These are phyloP conservation scores for Myxozyma neglecta DNA, from an alignment of 805 yeast species.

Conservation along the genomic window DNA sequence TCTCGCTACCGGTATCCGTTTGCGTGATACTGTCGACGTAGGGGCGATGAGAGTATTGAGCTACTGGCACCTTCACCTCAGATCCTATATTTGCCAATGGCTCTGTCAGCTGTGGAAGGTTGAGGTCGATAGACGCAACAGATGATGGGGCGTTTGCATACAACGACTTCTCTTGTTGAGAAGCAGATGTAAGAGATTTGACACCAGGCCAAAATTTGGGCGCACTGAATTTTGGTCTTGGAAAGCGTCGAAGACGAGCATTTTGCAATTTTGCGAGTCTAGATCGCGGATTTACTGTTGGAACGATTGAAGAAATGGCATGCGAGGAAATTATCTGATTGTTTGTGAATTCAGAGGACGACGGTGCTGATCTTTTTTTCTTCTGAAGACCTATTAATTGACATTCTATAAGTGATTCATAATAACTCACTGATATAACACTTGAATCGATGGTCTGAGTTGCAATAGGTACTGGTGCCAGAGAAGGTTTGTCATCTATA, in stretches of 20 bases:
- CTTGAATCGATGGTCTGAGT: too few relatives aligned
- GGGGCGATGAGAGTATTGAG: background rate
- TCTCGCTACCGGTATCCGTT: background rate
- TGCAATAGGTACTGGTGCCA: too few relatives aligned
- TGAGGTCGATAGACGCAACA: background rate
- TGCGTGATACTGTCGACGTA: slow-evolving; percentile 25
- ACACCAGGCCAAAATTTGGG: slow-evolving; percentile 14
- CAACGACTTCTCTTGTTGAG: background rate
- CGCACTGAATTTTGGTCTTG: slow-evolving; percentile 1
- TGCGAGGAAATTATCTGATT: background rate
- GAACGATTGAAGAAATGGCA: background rate
- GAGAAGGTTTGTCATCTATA: too few relatives aligned
- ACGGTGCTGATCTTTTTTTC: background rate
- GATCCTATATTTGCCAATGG: background rate
- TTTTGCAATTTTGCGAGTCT: slow-evolving; percentile 1
- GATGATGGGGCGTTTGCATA: background rate
- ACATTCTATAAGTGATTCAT: background rate
- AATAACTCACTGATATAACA: background rate
- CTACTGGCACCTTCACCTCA: background rate
- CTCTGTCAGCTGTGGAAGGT: background rate
- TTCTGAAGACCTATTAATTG: background rate
- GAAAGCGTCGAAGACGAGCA: background rate
- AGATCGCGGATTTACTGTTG: slow-evolving; percentile 9
- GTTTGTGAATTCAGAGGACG: background rate
- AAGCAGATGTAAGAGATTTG: background rate